Conservation (phyloP, 306 rosid genomes). For the Gastrolobium villosum region DNA sequence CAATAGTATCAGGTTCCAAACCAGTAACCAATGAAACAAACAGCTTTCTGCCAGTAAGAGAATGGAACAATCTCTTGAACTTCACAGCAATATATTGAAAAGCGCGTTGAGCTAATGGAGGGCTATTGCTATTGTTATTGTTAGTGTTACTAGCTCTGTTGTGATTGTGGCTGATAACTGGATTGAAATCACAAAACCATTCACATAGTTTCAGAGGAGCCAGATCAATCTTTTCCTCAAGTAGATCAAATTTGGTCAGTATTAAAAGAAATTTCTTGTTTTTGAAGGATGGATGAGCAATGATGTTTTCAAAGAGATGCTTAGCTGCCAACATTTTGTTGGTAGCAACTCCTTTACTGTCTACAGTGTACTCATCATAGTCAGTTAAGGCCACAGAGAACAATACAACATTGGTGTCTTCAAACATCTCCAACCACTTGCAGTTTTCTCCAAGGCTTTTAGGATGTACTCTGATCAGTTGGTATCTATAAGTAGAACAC, state of each 20-base stretch:
- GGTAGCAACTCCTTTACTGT: conserved; percentile 55
- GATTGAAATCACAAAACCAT: conserved; percentile 81
- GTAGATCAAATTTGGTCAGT: conserved; percentile 76
- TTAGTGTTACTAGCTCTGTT: conserved; percentile 42
- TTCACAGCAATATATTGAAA: conserved; percentile 77
- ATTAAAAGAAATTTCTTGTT: conserved; percentile 71
- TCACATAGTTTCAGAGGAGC: conserved; percentile 71
- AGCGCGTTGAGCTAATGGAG: conserved; percentile 67
- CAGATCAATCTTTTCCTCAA: conserved; percentile 72
- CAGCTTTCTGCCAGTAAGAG: conserved; percentile 61
- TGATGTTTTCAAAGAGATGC: conserved; percentile 69
- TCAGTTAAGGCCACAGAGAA: conserved; percentile 76
- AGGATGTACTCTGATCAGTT: conserved; percentile 74
- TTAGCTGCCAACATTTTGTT: conserved; percentile 81
- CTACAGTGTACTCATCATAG: conserved; percentile 63
- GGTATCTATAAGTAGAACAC: conserved; percentile 58
- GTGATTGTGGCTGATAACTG: conserved; percentile 51
- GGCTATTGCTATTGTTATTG: conserved; percentile 52
- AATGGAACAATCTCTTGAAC: conserved; percentile 71
- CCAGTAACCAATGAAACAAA: conserved; percentile 76
- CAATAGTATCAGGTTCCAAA: conserved; percentile 73
- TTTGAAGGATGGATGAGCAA: conserved; percentile 55
- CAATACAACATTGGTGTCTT: conserved; percentile 64
- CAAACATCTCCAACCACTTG: conserved; percentile 87
- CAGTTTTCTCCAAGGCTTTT: conserved; percentile 72